Percentiles rank a stretch among this genome's conserved stretches.
These are phyloP conservation scores for Candida krabiensis DNA, from an alignment of 805 yeast genomes.

Conservation along the genomic window DNA sequence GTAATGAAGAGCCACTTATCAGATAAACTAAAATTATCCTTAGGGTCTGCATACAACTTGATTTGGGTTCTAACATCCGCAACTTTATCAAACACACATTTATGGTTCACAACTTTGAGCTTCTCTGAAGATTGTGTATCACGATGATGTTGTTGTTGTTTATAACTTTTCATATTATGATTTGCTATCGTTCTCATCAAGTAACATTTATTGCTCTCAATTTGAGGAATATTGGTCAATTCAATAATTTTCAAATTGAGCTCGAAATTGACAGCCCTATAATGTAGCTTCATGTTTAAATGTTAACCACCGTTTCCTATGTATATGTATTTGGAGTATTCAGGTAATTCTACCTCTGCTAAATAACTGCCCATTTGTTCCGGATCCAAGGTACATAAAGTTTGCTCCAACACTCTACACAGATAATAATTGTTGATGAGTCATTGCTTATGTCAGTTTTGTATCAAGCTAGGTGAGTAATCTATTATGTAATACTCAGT, in stretches of 20 bases:
- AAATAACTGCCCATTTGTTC: no score
- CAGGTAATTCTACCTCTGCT: no score
- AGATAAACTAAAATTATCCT: slow-evolving; percentile 35
- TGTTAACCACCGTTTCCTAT: neutral
- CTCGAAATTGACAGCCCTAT: slow-evolving; percentile 44
- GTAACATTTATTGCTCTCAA: slow-evolving; percentile 59
- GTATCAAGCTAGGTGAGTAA: no score
- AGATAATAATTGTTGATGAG: no score
- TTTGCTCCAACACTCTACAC: no score
- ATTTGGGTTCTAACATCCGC: slow-evolving; percentile 31
- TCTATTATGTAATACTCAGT: no score
- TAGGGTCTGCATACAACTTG: slow-evolving; percentile 40
- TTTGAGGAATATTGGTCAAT: slow-evolving; percentile 81
- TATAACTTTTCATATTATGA: slow-evolving; percentile 16
- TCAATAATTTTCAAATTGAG: slow-evolving; percentile 62
- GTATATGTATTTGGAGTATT: no score
- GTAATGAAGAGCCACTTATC: slow-evolving; percentile 43
- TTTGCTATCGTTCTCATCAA: slow-evolving; percentile 41
- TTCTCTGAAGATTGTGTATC: slow-evolving; percentile 41
- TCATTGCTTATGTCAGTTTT: no score
- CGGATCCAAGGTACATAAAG: no score
- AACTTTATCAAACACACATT: slow-evolving; percentile 43
- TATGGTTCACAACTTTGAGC: slow-evolving; percentile 49
- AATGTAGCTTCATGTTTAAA: slow-evolving; percentile 25
- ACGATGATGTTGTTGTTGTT: slow-evolving; percentile 16